Conservation (phyloP, 371 early-diverging fungal genomes). For the Dentiscutata heterogama region DNA sequence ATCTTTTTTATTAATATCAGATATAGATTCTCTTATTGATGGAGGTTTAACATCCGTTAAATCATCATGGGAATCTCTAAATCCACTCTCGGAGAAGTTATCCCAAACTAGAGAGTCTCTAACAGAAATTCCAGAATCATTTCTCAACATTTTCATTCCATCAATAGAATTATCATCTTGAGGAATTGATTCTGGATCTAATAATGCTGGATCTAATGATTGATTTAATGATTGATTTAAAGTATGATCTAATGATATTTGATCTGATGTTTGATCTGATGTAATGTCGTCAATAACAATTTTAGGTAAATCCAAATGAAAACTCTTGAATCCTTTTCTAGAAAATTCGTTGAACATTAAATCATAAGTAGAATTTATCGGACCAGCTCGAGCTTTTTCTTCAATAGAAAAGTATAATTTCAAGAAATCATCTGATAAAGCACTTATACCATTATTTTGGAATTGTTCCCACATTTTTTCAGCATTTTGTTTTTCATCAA, state of each 20-base stretch:
- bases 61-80: constrained; percentile 2
- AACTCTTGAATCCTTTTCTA: constrained; percentile 25
- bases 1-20: background rate
- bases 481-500: constrained; percentile 13
- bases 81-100: constrained; percentile 5
- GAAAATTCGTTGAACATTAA: constrained; percentile 9
- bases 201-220: background rate
- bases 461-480: constrained; percentile 38
- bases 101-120: constrained; percentile 35
- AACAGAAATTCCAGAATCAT: constrained; percentile 28
- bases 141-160: background rate
- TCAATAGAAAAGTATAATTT: constrained; percentile 40
- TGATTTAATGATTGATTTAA: background rate
- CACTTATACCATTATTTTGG: constrained; percentile 33
- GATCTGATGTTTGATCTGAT: background rate
- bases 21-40: background rate
- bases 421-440: constrained; percentile 39
- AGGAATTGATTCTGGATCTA: background rate
- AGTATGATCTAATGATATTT: background rate
- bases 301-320: background rate
- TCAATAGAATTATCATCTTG: background rate
- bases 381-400: background rate
- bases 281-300: background rate
- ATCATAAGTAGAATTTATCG: background rate
- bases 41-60: background rate